These are phyloP conservation scores for Alisma plantagoaquatica DNA, from an alignment of 106 monocot genomes.

Conservation along the genomic window DNA sequence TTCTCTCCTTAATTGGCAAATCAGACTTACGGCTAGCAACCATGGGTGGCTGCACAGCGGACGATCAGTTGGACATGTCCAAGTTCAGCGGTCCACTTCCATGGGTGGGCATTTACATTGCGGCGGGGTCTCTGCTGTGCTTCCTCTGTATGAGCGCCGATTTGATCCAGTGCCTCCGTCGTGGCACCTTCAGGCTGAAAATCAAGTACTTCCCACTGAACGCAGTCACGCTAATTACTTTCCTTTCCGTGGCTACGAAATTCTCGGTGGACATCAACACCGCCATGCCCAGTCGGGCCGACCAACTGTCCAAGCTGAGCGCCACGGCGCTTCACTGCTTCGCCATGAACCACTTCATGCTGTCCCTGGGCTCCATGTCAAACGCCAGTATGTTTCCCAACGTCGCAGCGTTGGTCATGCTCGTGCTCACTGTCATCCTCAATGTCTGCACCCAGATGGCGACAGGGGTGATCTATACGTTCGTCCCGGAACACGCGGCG, in stretches of 20 bases:
- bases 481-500: conserved; percentile 6
- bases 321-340: conserved; percentile 4
- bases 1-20: no score
- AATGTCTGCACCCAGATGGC: conserved; percentile 9
- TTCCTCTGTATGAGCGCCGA: conserved; percentile 2
- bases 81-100: conserved; percentile 6
- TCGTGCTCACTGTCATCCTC: conserved; percentile 5
- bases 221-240: conserved; percentile 11
- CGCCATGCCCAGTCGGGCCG: no score
- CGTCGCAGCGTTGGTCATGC: conserved; percentile 4
- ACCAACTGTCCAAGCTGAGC: no score
- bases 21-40: no score
- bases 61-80: background rate
- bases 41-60: conserved; percentile 1
- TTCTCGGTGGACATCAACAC: no score
- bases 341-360: conserved; percentile 2
- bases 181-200: conserved; percentile 5
- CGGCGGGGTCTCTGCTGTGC: conserved; percentile 1
- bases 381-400: conserved; percentile 3
- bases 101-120: conserved; percentile 14
- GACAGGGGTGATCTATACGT: conserved; percentile 4
- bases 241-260: conserved; percentile 7
- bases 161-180: conserved; percentile 2
- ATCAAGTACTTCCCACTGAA: conserved; percentile 11
- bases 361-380: conserved; percentile 4